phyloP scores from a whole-genome alignment of 2,329 filamentous ascomycete species.

The Colletotrichum sidae region DNA sequence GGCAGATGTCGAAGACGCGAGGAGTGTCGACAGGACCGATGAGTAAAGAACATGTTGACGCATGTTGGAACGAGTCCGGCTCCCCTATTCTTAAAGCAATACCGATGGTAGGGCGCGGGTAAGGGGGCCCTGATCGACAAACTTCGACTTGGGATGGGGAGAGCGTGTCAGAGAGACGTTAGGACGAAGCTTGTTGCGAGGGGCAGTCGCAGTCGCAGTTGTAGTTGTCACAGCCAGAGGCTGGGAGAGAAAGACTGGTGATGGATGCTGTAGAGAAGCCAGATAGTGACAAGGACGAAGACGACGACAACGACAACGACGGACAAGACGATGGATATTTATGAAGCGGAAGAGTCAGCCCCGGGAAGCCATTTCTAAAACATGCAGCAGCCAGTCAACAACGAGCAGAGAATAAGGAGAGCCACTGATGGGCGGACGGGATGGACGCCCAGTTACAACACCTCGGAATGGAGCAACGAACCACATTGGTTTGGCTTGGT shows the following conservation, averaged over 20 bases:
- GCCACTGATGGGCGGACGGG: background rate
- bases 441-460: too few relatives aligned
- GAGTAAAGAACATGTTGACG: conserved; percentile 23
- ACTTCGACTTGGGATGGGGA: conserved; percentile 29
- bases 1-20: conserved; percentile 22
- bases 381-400: conserved; percentile 14
- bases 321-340: conserved; percentile 21
- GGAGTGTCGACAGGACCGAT: conserved; percentile 32
- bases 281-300: background rate
- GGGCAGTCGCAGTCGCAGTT: background rate
- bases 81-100: conserved; percentile 26
- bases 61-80: conserved; percentile 32
- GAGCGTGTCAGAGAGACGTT: conserved; percentile 30
- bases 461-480: too few relatives aligned
- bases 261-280: background rate
- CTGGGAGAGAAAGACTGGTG: background rate
- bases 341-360: conserved; percentile 13
- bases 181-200: conserved; percentile 23
- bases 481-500: too few relatives aligned
- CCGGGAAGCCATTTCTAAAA: conserved; percentile 19
- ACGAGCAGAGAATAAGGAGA: background rate
- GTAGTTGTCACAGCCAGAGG: background rate
- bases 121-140: conserved; percentile 28
- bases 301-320: background rate
- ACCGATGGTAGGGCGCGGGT: conserved; percentile 32